phyloP scores from a whole-genome alignment of 805 yeast genomes.

The Wickerhamiella galacta region DNA sequence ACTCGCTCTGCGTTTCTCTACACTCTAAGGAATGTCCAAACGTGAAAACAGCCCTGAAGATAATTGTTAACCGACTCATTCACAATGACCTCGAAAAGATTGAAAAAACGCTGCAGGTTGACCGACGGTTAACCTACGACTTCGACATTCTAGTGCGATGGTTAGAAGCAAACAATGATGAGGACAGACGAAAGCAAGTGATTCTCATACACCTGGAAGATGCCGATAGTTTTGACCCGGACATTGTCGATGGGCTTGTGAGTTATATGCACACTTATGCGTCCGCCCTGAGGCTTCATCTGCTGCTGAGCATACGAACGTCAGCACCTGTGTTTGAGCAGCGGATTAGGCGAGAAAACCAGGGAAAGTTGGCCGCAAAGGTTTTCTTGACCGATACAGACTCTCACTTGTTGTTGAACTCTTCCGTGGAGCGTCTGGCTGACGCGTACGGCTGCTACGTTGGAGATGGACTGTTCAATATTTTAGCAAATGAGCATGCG shows the following conservation, averaged over 20 bases:
- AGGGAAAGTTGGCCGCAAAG: slow-evolving; percentile 10
- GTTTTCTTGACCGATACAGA: slow-evolving; percentile 5
- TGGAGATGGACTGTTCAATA: not conserved
- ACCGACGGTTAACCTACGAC: slow-evolving; percentile 24
- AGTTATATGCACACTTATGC: slow-evolving; percentile 21
- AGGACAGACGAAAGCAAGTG: slow-evolving; percentile 5
- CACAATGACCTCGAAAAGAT: slow-evolving; percentile 6
- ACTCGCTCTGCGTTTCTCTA: slow-evolving; percentile 15
- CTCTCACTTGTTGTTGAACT: slow-evolving; percentile 6
- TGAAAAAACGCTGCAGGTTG: slow-evolving; percentile 12
- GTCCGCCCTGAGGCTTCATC: slow-evolving; percentile 18
- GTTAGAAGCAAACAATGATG: slow-evolving; percentile 8
- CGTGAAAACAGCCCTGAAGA: slow-evolving; percentile 19
- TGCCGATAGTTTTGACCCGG: slow-evolving; percentile 23
- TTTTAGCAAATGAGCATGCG: slow-evolving; percentile 2
- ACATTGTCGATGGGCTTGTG: slow-evolving; percentile 18
- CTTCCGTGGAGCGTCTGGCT: not conserved
- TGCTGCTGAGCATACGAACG: slow-evolving; percentile 23
- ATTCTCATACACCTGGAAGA: slow-evolving; percentile 23
- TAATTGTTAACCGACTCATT: slow-evolving; percentile 20
- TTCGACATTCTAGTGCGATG: slow-evolving; percentile 23
- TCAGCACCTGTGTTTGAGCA: slow-evolving; percentile 23
- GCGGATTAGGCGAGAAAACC: slow-evolving; percentile 18
- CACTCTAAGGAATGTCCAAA: slow-evolving; percentile 23
- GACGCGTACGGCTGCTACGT: slow-evolving; percentile 1